Conservation (phyloP, 768 basidiomycete species). For the Ramaria rubella region DNA sequence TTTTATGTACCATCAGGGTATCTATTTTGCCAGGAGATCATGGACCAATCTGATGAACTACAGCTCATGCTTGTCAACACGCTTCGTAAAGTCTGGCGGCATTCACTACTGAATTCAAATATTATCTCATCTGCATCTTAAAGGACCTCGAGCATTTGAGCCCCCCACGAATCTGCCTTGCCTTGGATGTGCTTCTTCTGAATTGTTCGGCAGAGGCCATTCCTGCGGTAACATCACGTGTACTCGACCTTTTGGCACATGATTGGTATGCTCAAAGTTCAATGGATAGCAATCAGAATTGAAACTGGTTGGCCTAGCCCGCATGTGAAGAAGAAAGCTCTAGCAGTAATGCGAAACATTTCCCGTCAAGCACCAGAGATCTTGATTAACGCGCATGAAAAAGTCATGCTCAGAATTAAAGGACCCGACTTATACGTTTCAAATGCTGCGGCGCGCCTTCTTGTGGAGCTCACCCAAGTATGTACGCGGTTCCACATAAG, state of each 20-base stretch:
- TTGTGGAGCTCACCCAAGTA: background rate
- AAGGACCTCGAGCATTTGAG: slow-evolving; percentile 67
- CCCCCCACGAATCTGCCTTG: slow-evolving; percentile 56
- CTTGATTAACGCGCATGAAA: slow-evolving; percentile 25
- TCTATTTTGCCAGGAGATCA: slow-evolving; percentile 67
- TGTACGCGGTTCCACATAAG: background rate
- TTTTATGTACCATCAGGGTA: slow-evolving; percentile 47
- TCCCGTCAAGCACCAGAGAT: slow-evolving; percentile 41
- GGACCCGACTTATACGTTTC: slow-evolving; percentile 41
- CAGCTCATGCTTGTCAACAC: slow-evolving; percentile 84
- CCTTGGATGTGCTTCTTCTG: slow-evolving; percentile 61
- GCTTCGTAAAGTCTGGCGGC: slow-evolving; percentile 57
- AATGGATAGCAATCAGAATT: background rate
- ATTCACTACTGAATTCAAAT: background rate
- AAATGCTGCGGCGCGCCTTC: slow-evolving; percentile 31
- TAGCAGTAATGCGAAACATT: slow-evolving; percentile 52
- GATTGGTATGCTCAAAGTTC: slow-evolving; percentile 59
- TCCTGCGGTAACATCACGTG: slow-evolving; percentile 64
- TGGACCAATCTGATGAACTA: slow-evolving; percentile 62
- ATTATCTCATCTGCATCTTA: background rate
- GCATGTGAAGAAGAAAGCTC: slow-evolving; percentile 53
- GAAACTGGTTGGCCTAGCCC: slow-evolving; percentile 31
- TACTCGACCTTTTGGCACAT: slow-evolving; percentile 63
- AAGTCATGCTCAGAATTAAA: slow-evolving; percentile 34
- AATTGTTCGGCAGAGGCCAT: slow-evolving; percentile 59